Base-by-base conservation (phyloP, 257 asterid genomes). In the Nicotiana otophora region DNA sequence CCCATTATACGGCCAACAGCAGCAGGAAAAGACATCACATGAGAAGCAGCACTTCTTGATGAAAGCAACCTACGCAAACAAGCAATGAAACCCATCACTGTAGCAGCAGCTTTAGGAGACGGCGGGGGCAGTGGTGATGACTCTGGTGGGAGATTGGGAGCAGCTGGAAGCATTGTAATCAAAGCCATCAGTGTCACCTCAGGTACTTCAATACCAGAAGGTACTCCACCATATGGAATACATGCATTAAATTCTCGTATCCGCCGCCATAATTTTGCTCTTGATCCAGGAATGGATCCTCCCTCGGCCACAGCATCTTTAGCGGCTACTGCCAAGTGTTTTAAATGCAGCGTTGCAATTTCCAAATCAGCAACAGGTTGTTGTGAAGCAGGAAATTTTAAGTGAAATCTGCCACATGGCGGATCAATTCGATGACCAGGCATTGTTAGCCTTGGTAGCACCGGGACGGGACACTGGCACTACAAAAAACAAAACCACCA, bases 341-440 rank as follows among this genome's bases (percentile, higher is more conserved):
- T 96, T 94, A 96, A 88, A 88, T 94, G 94, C 98, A 96, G 90
- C 51, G 90, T 87, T 70, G 98, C 93, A 75, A 82, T 85, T 86
- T 96, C 99, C 86, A 88, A 78, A 88, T 94, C 97, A 80, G 91
- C 82, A 83, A 86, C 88, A 86, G 89, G 84, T 81, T 88, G 90
- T 65, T 87, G 96, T 36, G 81, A 85, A 42, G 77, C 53, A 63
- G 84, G 88, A 85, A 82, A 86, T 79, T 85, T 91, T 82, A 94
- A 84, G 84, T 84, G 78, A 81, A 96, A 97, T 90, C 98, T 90
- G 85, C 99, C 98, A 90, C 98, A 96, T 78, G 99, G 96, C 53
- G 99, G 98, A 90, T 96, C 98, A 65, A 96, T 90, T 81, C 95
- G 98, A 88, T 96, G 98, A 83, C 99, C 99, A 84, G 99, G 98